Evolutionary conservation across 2,329 filamentous ascomycete genomes (phyloP).

Genomic region (Trichothecium roseum): DNA sequence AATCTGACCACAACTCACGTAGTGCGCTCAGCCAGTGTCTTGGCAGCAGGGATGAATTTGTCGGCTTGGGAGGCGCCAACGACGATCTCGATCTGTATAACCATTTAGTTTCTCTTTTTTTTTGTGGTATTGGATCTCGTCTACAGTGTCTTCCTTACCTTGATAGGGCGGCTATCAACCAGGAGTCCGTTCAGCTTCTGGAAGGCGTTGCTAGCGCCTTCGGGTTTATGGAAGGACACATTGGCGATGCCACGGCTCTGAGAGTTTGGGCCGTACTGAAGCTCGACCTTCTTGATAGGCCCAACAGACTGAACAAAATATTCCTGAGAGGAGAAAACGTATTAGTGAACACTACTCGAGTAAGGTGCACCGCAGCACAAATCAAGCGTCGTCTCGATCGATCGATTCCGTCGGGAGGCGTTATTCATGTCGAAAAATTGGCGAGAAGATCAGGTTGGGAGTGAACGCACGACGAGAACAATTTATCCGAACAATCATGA

Average conservation of each 20-base stretch:
- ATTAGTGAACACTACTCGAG: conserved; percentile 49
- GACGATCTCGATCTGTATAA: conserved; percentile 72
- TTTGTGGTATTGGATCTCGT: conserved; percentile 5
- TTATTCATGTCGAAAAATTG: conserved; percentile 10
- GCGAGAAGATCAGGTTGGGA: no score
- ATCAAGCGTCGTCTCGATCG: conserved; percentile 19
- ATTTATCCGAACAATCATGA: no score
- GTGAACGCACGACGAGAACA: no score
- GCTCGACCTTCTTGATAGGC: conserved; percentile 78
- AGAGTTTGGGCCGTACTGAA: conserved; percentile 89
- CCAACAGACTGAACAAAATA: conserved; percentile 87
- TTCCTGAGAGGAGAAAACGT: conserved; percentile 62
- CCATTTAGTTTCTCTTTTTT: conserved; percentile 12
- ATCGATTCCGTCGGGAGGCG: conserved; percentile 18
- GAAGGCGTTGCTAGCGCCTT: conserved; percentile 77
- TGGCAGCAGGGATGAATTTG: conserved; percentile 52
- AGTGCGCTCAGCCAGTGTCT: conserved; percentile 75
- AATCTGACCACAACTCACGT: conserved; percentile 33
- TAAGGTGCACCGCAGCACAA: conserved; percentile 10
- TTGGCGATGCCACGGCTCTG: conserved; percentile 87
- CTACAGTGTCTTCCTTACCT: conserved; percentile 47
- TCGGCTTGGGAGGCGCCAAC: conserved; percentile 66
- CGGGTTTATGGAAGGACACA: conserved; percentile 72
- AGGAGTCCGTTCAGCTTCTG: conserved; percentile 77
- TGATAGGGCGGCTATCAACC: conserved; percentile 84